A percentile compares a stretch with the other conserved stretches of the same genome.
Evolutionary conservation across 2,329 filamentous ascomycete genomes (phyloP).

Genomic region (Penicillium italicum): DNA sequence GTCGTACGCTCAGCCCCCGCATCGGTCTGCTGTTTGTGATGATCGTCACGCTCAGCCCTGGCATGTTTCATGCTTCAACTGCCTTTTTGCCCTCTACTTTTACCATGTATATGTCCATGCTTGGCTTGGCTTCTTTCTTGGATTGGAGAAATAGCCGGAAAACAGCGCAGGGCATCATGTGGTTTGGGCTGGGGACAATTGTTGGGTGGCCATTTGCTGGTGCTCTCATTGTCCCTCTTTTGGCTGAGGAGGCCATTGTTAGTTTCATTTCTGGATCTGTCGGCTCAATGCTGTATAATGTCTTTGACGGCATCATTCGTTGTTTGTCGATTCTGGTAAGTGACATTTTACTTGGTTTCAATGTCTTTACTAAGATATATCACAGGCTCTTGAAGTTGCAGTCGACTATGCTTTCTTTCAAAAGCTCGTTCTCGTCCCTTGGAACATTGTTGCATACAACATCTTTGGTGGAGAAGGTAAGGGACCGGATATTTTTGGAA

Average conservation of each 20-base stretch:
- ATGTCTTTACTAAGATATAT: conserved; percentile 20
- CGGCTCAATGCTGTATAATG: conserved; percentile 57
- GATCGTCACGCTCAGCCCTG: conserved; percentile 72
- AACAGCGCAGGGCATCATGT: conserved; percentile 80
- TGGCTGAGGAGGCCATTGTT: conserved; percentile 69
- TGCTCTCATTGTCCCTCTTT: conserved; percentile 74
- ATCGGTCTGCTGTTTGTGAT: conserved; percentile 83
- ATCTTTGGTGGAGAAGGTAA: conserved; percentile 73
- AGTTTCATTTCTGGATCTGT: conserved; percentile 54
- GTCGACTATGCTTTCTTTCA: conserved; percentile 85
- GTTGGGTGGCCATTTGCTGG: conserved; percentile 94
- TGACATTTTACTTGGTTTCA: conserved; percentile 8
- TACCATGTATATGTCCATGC: conserved; percentile 88
- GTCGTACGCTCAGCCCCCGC: conserved; percentile 70
- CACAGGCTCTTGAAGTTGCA: conserved; percentile 62
- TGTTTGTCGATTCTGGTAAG: conserved; percentile 67
- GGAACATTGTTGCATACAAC: conserved; percentile 96
- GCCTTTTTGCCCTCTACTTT: conserved; percentile 92
- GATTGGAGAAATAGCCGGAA: conserved; percentile 77
- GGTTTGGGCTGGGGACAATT: conserved; percentile 80
- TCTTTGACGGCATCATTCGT: conserved; percentile 64
- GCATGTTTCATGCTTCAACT: conserved; percentile 87
- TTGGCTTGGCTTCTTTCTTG: conserved; percentile 85
- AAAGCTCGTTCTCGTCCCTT: conserved; percentile 70
- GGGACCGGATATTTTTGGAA: conserved; percentile 90